These are phyloP conservation scores for Acarospora socialis DNA, from an alignment of 2,329 filamentous ascomycete species.

Conservation along the genomic window DNA sequence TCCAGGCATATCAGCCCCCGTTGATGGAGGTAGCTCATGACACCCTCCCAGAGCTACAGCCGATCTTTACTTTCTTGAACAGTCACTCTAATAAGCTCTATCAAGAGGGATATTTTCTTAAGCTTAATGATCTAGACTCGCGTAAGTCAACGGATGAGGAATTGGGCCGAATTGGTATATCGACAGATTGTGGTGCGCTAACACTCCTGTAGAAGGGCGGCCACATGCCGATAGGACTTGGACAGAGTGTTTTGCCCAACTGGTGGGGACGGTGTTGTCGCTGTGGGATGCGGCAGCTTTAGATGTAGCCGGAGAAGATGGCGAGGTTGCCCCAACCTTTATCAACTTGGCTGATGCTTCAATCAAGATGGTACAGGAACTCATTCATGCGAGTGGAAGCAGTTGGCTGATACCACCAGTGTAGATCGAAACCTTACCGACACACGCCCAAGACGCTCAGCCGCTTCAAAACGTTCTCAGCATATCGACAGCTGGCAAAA, in stretches of 20 bases:
- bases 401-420: too few species aligned
- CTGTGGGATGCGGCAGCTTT: conserved; percentile 90
- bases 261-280: conserved; percentile 87
- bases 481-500: conserved; percentile 87
- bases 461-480: conserved; percentile 89
- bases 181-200: too few species aligned
- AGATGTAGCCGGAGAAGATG: conserved; percentile 71
- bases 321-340: conserved; percentile 77
- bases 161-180: background rate
- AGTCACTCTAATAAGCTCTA: conserved; percentile 94
- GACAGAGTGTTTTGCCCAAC: conserved; percentile 93
- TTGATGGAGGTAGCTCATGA: conserved; percentile 74
- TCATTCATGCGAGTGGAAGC: too few species aligned
- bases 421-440: conserved; percentile 79
- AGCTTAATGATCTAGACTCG: conserved; percentile 85
- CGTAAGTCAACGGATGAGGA: conserved; percentile 49
- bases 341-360: conserved; percentile 96
- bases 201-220: conserved; percentile 53
- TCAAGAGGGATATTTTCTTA: conserved; percentile 94
- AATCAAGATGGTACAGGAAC: conserved; percentile 91
- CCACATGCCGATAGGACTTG: conserved; percentile 77
- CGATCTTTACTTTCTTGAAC: conserved; percentile 87
- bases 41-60: conserved; percentile 81
- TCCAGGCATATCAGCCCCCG: conserved; percentile 72
- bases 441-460: conserved; percentile 60